Base-by-base conservation (phyloP, 2,329 filamentous ascomycete species). In the Clarireedia monteithiana region DNA sequence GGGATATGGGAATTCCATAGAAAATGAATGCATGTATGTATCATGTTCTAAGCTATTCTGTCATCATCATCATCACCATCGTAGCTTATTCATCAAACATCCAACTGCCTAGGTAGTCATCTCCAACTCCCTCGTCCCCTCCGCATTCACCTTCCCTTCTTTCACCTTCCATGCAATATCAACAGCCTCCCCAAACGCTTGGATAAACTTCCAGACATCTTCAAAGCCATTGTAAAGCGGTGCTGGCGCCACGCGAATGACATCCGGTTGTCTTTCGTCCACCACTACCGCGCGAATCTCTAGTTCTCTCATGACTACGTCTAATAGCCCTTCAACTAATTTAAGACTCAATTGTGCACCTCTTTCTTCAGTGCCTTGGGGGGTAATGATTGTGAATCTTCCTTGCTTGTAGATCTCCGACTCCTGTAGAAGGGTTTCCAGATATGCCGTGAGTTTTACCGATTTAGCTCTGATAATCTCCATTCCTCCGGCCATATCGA, bases 211-310 rank as follows among this genome's bases (percentile, higher is more conserved):
- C 73, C 73, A 83, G 57, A 82, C 81, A 71, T 91, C 88, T 36
- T 70, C 69, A 67, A 84, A 90, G 0, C 76, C 81, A 66, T 91
- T 91, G 71, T 91, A 92, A 57, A 91, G 66, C 17, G 88, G 87
- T 23, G 84, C 82, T 1, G 88, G 88, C 12, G 88, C 86, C 4
- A 91, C 83, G 15, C 88, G 75, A 42, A 92, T 78, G 12, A 91
- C 88, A 69, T 91, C 82, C 4, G 88, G 88, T 66, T 82, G 82
- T 58, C 88, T 74, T 73, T 91, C 86, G 67, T 92, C 88, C 38
- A 90, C 78, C 1, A 91, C 79, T 1, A 91, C 79, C 4, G 81
- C 82, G 7, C 77, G 72, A 36, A 77, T 72, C 62, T 87, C 81
- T 12, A 91, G 70, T 49, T 75, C 73, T 55, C 78, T 71, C 71